These are phyloP conservation scores for Botrytis fragariae DNA, from an alignment of 2,329 filamentous ascomycete species.

Conservation along the genomic window DNA sequence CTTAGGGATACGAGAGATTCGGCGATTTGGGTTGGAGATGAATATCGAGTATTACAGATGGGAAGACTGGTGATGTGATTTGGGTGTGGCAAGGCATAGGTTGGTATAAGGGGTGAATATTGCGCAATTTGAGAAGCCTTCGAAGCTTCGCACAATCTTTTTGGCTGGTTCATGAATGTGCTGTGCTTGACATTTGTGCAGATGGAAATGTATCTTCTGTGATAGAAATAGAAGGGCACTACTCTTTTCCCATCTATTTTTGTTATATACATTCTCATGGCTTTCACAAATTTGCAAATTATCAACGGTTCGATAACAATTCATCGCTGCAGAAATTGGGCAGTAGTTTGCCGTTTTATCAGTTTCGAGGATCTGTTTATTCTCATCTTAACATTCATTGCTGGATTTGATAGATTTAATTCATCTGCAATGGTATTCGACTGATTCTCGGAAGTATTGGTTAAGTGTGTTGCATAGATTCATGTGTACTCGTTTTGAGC, in stretches of 20 bases:
- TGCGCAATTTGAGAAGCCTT: background rate
- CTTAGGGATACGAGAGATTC: background rate
- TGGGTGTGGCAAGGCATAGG: too few species aligned
- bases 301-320: too few species aligned
- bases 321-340: background rate
- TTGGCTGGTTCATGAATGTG: background rate
- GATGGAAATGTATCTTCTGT: too few species aligned
- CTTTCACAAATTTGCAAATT: too few species aligned
- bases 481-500: background rate
- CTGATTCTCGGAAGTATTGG: background rate
- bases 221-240: too few species aligned
- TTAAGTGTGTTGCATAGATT: background rate
- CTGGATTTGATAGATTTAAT: too few species aligned
- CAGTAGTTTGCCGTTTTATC: background rate
- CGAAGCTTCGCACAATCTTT: background rate
- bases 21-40: background rate
- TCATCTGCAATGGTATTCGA: too few species aligned
- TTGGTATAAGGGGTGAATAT: background rate
- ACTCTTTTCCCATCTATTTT: too few species aligned
- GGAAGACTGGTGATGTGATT: background rate
- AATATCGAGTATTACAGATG: too few species aligned
- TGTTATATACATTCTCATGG: too few species aligned
- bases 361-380: background rate
- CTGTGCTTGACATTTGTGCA: background rate
- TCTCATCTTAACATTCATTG: too few species aligned